Conservation (phyloP, 164 flowering plant species). For the Aristolochia contorta region DNA sequence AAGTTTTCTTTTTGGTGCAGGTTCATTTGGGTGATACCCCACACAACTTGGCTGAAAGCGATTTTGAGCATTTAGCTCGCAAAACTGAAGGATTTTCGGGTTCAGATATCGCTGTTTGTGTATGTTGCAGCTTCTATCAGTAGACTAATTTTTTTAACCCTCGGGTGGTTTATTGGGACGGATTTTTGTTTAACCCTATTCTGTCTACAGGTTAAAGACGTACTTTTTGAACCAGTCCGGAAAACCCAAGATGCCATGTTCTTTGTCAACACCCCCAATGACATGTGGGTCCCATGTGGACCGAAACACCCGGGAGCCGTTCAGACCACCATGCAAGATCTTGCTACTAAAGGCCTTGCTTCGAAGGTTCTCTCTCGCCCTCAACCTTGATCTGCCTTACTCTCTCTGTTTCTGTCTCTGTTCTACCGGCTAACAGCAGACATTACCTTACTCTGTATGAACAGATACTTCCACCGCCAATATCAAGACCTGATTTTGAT, state of each 20-base stretch:
- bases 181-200: too few species aligned
- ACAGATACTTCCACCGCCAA: constrained; percentile 91
- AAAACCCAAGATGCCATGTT: constrained; percentile 99
- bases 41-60: constrained; percentile 80
- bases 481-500: constrained; percentile 72
- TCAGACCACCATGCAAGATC: constrained; percentile 86
- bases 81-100: constrained; percentile 94
- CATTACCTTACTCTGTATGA: not conserved
- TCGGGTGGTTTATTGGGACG: not conserved
- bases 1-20: constrained; percentile 25
- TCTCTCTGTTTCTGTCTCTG: not conserved
- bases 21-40: constrained; percentile 99
- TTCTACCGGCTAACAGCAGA: not conserved
- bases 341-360: constrained; percentile 79
- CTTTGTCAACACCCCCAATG: constrained; percentile 50
- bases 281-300: constrained; percentile 90
- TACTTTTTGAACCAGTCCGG: constrained; percentile 93
- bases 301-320: constrained; percentile 87
- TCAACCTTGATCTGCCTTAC: not conserved
- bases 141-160: not conserved
- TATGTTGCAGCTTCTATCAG: constrained; percentile 26
- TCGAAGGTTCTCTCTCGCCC: constrained; percentile 37
- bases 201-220: constrained; percentile 76
- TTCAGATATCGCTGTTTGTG: constrained; percentile 94
- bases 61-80: constrained; percentile 71